These are phyloP conservation scores for Elsinoe batatas DNA, from an alignment of 2,329 filamentous ascomycete species.

Conservation along the genomic window DNA sequence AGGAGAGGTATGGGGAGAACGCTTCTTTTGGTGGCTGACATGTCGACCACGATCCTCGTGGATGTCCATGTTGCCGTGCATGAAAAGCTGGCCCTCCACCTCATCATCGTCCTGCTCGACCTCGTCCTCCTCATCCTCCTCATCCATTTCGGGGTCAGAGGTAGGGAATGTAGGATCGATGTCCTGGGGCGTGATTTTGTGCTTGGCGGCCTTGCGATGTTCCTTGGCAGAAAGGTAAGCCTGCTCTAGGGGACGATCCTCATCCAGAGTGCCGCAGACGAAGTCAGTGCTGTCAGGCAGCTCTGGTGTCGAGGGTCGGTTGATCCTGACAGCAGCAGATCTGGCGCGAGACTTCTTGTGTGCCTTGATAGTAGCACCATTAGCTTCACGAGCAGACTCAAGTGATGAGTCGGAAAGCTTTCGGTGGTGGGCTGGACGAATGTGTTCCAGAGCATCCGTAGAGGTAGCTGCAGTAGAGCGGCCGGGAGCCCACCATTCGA, in stretches of 20 bases:
- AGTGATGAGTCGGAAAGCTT: slow-evolving; percentile 44
- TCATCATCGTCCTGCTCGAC: slow-evolving; percentile 30
- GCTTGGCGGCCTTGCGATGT: slow-evolving; percentile 69
- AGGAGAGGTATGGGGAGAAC: slow-evolving; percentile 47
- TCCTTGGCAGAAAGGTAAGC: slow-evolving; percentile 81
- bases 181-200: slow-evolving; percentile 80
- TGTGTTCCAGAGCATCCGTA: slow-evolving; percentile 40
- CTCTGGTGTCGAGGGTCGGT: slow-evolving; percentile 45
- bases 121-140: slow-evolving; percentile 59
- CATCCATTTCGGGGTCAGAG: slow-evolving; percentile 77
- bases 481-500: slow-evolving; percentile 53
- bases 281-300: slow-evolving; percentile 97
- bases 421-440: slow-evolving; percentile 38
- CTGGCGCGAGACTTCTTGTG: slow-evolving; percentile 16
- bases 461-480: slow-evolving; percentile 45
- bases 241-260: slow-evolving; percentile 88
- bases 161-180: slow-evolving; percentile 96
- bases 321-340: slow-evolving; percentile 25
- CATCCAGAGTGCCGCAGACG: slow-evolving; percentile 94
- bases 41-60: slow-evolving; percentile 48
- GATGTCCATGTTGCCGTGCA: slow-evolving; percentile 52
- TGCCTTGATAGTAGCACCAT: slow-evolving; percentile 4
- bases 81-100: slow-evolving; percentile 55
- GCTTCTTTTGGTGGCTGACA: slow-evolving; percentile 22
- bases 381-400: slow-evolving; percentile 33